These are phyloP conservation scores for Basidiobolus meristosporus DNA, from an alignment of 371 early-diverging fungal species.

Conservation along the genomic window DNA sequence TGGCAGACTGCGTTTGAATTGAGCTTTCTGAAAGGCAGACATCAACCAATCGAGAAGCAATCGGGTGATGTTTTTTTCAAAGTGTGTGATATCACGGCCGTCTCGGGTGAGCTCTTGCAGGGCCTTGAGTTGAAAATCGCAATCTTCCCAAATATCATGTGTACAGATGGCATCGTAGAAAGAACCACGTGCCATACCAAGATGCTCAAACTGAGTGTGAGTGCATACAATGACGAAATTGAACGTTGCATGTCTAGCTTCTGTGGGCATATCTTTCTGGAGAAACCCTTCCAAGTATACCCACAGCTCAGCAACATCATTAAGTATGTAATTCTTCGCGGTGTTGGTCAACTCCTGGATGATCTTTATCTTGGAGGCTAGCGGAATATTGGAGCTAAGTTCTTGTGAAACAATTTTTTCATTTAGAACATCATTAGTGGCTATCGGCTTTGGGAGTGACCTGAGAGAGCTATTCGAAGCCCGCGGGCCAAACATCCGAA, in stretches of 20 bases:
- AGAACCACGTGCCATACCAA: constrained; percentile 35
- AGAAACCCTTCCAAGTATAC: constrained; percentile 30
- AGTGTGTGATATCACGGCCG: constrained; percentile 46
- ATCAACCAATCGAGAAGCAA: constrained; percentile 31
- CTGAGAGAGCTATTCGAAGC: no score
- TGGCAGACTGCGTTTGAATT: constrained; percentile 1
- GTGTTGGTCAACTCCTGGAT: no score
- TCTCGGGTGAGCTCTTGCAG: constrained; percentile 35
- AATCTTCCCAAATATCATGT: constrained; percentile 32
- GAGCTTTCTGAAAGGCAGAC: constrained; percentile 14
- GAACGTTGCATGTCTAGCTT: constrained; percentile 32
- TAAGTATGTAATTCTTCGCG: constrained; percentile 22
- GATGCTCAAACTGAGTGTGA: constrained; percentile 26
- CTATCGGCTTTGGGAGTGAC: no score
- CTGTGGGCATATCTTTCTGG: constrained; percentile 19
- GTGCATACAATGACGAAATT: constrained; percentile 41
- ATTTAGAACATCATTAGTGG: no score
- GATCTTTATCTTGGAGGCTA: no score
- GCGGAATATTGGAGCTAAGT: no score
- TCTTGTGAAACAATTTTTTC: no score
- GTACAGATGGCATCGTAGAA: constrained; percentile 31
- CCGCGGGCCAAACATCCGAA: no score
- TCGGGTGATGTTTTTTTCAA: constrained; percentile 43
- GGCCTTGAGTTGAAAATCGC: constrained; percentile 27
- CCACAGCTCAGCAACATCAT: constrained; percentile 34